A percentile compares a stretch with the other conserved stretches of the same genome.
Evolutionary conservation across 2,329 filamentous ascomycete genomes (phyloP).

Genomic region (Exophiala sp.): DNA sequence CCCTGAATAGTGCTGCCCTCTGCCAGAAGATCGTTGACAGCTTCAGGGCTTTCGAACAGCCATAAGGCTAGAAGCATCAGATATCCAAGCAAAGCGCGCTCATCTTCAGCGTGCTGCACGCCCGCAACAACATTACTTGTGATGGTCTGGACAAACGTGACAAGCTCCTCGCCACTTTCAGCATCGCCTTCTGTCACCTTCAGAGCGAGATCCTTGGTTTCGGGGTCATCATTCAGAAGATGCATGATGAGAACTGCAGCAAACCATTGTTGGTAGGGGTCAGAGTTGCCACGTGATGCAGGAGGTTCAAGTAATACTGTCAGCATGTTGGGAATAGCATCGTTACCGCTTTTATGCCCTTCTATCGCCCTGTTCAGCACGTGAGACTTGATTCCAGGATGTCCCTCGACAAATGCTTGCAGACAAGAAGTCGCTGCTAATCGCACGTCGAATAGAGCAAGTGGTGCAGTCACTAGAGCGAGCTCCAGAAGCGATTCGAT

Average conservation of each 20-base stretch:
- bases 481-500: conserved; percentile 90
- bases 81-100: conserved; percentile 77
- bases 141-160: conserved; percentile 87
- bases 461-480: conserved; percentile 64
- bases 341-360: conserved; percentile 70
- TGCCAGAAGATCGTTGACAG: conserved; percentile 85
- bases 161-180: conserved; percentile 84
- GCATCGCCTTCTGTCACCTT: conserved; percentile 84
- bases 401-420: conserved; percentile 84
- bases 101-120: conserved; percentile 71
- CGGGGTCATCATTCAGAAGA: conserved; percentile 72
- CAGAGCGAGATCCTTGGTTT: conserved; percentile 77
- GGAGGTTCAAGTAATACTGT: conserved; percentile 72
- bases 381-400: conserved; percentile 76
- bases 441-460: conserved; percentile 72
- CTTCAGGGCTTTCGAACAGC: conserved; percentile 88
- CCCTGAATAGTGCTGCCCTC: conserved; percentile 92
- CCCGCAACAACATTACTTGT: conserved; percentile 80
- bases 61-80: conserved; percentile 84
- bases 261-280: conserved; percentile 88
- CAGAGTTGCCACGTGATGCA: conserved; percentile 59
- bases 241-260: conserved; percentile 84
- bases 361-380: conserved; percentile 87
- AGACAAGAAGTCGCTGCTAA: conserved; percentile 85
- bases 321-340: conserved; percentile 84